Evolutionary conservation across 2,329 filamentous ascomycete species (phyloP).

Genomic region (Fusarium coicis): DNA sequence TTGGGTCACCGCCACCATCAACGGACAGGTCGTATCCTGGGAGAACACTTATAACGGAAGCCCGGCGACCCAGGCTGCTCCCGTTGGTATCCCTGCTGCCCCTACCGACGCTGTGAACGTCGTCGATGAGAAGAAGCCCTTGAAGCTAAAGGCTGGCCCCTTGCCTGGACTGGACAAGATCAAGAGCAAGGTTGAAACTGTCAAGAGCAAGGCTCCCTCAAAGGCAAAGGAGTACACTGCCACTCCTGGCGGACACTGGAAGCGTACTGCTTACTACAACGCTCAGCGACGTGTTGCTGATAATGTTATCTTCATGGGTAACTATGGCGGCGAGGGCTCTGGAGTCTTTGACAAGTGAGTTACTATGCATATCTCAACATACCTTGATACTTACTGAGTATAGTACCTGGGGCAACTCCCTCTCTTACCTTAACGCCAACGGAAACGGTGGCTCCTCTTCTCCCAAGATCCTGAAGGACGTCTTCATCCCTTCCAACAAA

Average conservation of each 20-base stretch:
- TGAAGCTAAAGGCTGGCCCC: constrained; percentile 9
- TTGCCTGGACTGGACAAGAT: constrained; percentile 21
- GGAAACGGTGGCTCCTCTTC: constrained; percentile 52
- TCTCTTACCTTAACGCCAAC: constrained; percentile 58
- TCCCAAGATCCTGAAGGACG: constrained; percentile 54
- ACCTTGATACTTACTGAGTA: constrained; percentile 14
- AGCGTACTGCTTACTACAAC: constrained; percentile 59
- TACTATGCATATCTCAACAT: neutral
- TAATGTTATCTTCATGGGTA: constrained; percentile 61
- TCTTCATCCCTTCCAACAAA: constrained; percentile 54
- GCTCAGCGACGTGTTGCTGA: constrained; percentile 52
- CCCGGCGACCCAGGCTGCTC: constrained; percentile 32
- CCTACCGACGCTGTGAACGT: constrained; percentile 2
- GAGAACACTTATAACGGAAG: constrained; percentile 62
- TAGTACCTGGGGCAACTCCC: constrained; percentile 58
- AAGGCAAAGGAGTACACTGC: constrained; percentile 23
- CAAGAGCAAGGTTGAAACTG: constrained; percentile 17
- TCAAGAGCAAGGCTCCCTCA: constrained; percentile 13
- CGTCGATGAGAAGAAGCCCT: neutral
- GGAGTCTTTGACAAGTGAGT: constrained; percentile 58
- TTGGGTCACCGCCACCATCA: constrained; percentile 66
- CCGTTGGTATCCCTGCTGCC: constrained; percentile 16
- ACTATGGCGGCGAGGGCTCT: constrained; percentile 58
- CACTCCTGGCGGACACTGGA: constrained; percentile 48
- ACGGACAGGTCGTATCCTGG: constrained; percentile 69